Percentiles rank a stretch among this genome's conserved stretches.
phyloP scores from a whole-genome alignment of 1,139 yeast genomes.

The Hyphopichia burtonii region DNA sequence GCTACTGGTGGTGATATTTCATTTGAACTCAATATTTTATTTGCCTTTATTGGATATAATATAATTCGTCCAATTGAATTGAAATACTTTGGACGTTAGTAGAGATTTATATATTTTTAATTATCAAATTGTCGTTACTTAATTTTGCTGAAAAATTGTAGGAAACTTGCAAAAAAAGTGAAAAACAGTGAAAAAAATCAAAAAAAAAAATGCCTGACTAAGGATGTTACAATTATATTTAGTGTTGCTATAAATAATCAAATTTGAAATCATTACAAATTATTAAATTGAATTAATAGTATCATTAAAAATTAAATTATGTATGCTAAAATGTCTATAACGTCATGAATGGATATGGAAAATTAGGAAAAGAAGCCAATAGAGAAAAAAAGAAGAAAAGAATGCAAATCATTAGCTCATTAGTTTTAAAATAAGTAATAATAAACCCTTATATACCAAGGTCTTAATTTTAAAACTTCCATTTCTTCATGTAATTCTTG shows the following conservation, averaged over 20 bases:
- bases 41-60: conserved; percentile 24
- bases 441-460: conserved; percentile 22
- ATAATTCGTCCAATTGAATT: conserved; percentile 26
- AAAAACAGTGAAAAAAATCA: background rate
- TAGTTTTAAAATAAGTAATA: conserved; percentile 23
- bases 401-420: background rate
- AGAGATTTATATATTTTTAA: background rate
- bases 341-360: background rate
- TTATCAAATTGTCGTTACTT: too few species aligned
- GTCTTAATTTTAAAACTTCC: conserved; percentile 22
- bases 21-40: conserved; percentile 23
- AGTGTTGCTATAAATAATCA: too few species aligned
- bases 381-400: background rate
- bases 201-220: too few species aligned
- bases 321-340: background rate
- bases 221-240: too few species aligned
- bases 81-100: conserved; percentile 19
- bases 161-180: too few species aligned
- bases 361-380: background rate
- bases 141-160: too few species aligned
- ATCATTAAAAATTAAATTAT: background rate
- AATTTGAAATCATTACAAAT: too few species aligned
- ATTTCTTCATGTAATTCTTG: conserved; percentile 38
- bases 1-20: conserved; percentile 25
- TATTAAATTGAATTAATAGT: background rate